These are phyloP conservation scores for Tetradesmus obliquus DNA, from an alignment of 139 green algal species.

Conservation along the genomic window DNA sequence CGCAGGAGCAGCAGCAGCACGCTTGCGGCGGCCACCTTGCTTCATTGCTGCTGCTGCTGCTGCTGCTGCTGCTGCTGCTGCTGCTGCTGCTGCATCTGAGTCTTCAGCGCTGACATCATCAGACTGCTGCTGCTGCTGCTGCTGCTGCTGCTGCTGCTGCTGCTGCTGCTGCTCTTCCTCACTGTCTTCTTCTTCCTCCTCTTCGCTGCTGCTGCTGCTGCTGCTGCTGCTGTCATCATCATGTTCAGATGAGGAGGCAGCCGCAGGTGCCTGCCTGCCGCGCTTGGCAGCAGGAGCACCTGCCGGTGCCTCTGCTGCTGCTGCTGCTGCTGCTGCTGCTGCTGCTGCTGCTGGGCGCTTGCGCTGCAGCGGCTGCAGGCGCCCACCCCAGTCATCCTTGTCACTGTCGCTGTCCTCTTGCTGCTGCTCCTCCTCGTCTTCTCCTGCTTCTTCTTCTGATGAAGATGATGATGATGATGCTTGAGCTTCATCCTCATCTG, in stretches of 20 bases:
- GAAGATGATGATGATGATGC: not conserved
- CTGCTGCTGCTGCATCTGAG: not conserved
- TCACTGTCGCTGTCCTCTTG: not conserved
- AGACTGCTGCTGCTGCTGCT: not conserved
- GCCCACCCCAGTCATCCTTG: not conserved
- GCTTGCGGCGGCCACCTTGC: no score
- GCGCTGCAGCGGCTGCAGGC: not conserved
- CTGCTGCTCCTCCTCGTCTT: not conserved
- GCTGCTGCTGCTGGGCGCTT: not conserved
- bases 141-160: not conserved
- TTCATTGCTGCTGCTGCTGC: not conserved
- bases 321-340: not conserved
- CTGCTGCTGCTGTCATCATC: not conserved
- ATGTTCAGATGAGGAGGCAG: not conserved
- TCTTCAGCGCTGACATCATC: no score
- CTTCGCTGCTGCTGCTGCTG: not conserved
- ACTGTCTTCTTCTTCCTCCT: not conserved
- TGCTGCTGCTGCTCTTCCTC: not conserved
- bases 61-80: not conserved
- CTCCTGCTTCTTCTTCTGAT: not conserved
- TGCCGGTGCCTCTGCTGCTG: not conserved
- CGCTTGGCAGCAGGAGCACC: no score
- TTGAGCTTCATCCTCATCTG: not conserved
- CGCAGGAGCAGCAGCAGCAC: no score
- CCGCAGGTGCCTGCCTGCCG: no score